Percentiles rank a stretch among this genome's conserved stretches.
Evolutionary conservation across 208 protist genomes (phyloP).

Genomic region (Crithidia fasciculata): DNA sequence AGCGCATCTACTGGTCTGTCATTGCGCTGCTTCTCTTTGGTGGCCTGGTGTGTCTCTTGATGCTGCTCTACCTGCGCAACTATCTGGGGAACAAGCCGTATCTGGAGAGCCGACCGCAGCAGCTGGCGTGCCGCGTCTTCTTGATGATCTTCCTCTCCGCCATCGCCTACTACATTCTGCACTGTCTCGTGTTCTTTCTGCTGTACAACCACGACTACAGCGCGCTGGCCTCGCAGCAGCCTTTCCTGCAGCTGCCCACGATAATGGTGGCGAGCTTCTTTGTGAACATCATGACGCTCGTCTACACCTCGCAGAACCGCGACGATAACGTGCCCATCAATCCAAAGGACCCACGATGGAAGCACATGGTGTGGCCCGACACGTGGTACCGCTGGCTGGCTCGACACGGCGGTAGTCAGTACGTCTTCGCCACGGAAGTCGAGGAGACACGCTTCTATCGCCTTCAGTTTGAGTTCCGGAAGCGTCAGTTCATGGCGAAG

Average conservation of each 20-base stretch:
- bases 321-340: conserved; percentile 63
- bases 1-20: conserved; percentile 38
- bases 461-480: conserved; percentile 71
- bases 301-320: conserved; percentile 81
- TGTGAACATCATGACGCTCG: conserved; percentile 86
- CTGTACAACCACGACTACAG: conserved; percentile 44
- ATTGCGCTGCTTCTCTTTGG: conserved; percentile 54
- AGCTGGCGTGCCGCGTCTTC: conserved; percentile 87
- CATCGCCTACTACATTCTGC: conserved; percentile 60
- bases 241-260: conserved; percentile 70
- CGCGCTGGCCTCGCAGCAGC: conserved; percentile 43
- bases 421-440: conserved; percentile 81
- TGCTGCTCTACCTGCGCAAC: conserved; percentile 66
- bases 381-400: conserved; percentile 85
- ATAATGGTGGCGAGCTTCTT: conserved; percentile 74
- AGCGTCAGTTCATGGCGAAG: conserved; percentile 64
- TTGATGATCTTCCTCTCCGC: conserved; percentile 61
- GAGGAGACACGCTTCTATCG: conserved; percentile 82
- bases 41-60: conserved; percentile 47
- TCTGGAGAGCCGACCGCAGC: conserved; percentile 81
- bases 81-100: conserved; percentile 86
- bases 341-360: conserved; percentile 80
- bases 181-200: conserved; percentile 54
- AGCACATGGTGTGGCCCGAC: conserved; percentile 86
- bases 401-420: conserved; percentile 89